Base-by-base conservation (phyloP, 208 protist genomes). In the Crithidia bombi region DNA sequence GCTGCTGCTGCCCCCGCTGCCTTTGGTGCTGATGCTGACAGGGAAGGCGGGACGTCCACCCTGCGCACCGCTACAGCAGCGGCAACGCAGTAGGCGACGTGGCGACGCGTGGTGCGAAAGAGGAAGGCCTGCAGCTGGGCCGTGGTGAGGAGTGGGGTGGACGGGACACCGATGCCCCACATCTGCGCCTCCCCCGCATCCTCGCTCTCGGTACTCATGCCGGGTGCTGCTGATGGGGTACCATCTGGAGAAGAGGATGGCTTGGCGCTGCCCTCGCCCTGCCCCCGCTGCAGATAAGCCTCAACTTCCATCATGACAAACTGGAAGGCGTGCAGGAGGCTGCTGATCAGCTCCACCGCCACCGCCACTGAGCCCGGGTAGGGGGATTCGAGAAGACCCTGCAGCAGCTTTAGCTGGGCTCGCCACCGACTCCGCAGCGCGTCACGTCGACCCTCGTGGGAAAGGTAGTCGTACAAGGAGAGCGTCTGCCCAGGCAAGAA, bases 301-400 rank as follows among this genome's bases (percentile, higher is more conserved):
- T 69, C 75, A 12, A 50, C 47, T 28, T 79, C 72, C 14, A 47
- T n/a, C 55, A 74, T 33, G 17, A 55, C 75, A 43, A 55, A 44
- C 35, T 76, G 74, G n/a, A 93, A 21, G 32, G 72, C 69, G 63
- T 85, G 58, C 47, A 85, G 39, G 38, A 90, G 70, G n/a, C 68
- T 61, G 41, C 73, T 68, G 28, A 87, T 74, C n/a, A 73, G 70
- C 58, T 86, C 79, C 54, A 87, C 79, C 12, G 82, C 87, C 35
- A 82, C 72, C 21, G 79, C 80, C 14, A 90, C 82, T 21, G 82
- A 43, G 25, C 82, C 75, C n/a, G 82, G 75, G 52, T 80, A 84
- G 15, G 61, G 23, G 1, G 84, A 90, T 17, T 54, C 51, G 5
- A 93, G 52, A 38, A 90, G 72, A 9, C 61, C 62, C 58, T 84